Evolutionary conservation across 2,329 filamentous ascomycete species (phyloP), one percentile per base, ranked within the genome.

Genomic region (Akanthomyces lecanii): DNA sequence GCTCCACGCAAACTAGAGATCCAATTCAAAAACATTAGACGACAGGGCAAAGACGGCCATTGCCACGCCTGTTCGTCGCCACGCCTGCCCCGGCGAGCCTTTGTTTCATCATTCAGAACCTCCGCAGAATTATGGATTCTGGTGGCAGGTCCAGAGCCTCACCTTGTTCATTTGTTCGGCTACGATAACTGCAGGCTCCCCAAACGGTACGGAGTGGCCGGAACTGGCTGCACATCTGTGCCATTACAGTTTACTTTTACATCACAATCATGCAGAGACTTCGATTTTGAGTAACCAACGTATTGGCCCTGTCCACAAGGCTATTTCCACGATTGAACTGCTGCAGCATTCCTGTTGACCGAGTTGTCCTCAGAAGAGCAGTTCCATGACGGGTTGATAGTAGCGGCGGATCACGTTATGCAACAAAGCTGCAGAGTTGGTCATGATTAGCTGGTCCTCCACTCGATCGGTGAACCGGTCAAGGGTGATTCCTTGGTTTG

Each of bases 401-500:
- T 23, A 23, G 44, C 44, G 44, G 21, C 44, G 23, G 50, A 52
- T 52, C 50, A 52, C 47, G 16, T 4, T 30, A 10, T 30, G 36
- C 53, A 21, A 33, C 28, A 38, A 8, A 38, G 33, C 33, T 38
- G 33, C 33, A 38, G 12, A 38, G 12, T 38, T 38, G 6, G 6
- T 12, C 33, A 38, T 38, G 33, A 10, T 8, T 38, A 38, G 33
- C 30, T 16, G 28, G 6, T 44, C 25, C 25, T 55, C 23, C 40
- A 45, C 53, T 56, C 16, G 53, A 56, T 56, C 53, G 53, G 18
- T 25, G 23, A 44, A 30, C 16, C 38, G 42, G 38, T 4, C 53
- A 45, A 38, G 52, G 53, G 30, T 56, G 16, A 5, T 45, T 56
- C 25, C 25, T 56, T 56, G 53, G 40, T 45, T 56, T 56, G 36